Percentiles rank a stretch among this genome's conserved stretches.
Evolutionary conservation across 768 basidiomycete genomes (phyloP).

Genomic region (Hortiboletus flavorubellus): DNA sequence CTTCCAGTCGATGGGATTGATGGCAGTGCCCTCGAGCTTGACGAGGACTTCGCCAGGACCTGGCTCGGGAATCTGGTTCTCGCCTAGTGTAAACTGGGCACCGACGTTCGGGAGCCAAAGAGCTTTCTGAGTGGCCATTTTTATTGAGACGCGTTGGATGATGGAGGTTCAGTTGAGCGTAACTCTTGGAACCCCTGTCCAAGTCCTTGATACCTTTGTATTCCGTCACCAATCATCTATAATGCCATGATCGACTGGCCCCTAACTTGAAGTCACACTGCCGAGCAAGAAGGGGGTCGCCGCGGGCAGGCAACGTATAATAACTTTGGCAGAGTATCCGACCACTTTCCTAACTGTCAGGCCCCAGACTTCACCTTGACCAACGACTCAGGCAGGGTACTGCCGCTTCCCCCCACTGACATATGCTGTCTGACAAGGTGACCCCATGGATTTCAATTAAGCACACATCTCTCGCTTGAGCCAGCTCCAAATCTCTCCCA

Average conservation of each 20-base stretch:
- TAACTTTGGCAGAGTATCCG: too few relatives aligned
- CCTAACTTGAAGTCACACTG: neutral
- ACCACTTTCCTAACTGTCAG: too few relatives aligned
- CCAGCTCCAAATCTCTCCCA: constrained; percentile 27
- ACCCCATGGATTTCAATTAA: neutral
- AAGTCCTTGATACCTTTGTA: neutral
- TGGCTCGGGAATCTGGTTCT: constrained; percentile 31
- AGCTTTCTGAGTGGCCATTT: constrained; percentile 15
- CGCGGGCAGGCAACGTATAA: too few relatives aligned
- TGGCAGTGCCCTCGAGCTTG: constrained; percentile 36
- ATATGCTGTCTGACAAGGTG: neutral
- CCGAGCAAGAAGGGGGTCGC: neutral
- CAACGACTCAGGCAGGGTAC: too few relatives aligned
- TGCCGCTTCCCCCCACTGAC: too few relatives aligned
- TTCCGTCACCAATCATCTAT: neutral
- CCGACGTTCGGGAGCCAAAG: constrained; percentile 17
- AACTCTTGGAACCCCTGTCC: neutral
- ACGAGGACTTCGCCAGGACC: constrained; percentile 42
- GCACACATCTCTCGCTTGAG: constrained; percentile 20
- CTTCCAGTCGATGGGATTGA: constrained; percentile 44
- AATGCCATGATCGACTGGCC: too few relatives aligned
- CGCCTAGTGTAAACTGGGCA: constrained; percentile 7
- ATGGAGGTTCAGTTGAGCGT: neutral
- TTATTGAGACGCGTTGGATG: neutral
- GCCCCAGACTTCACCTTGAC: too few relatives aligned